These are phyloP conservation scores for Afroboletus lepidellus DNA, from an alignment of 1,284 basidiomycete species.

Conservation along the genomic window DNA sequence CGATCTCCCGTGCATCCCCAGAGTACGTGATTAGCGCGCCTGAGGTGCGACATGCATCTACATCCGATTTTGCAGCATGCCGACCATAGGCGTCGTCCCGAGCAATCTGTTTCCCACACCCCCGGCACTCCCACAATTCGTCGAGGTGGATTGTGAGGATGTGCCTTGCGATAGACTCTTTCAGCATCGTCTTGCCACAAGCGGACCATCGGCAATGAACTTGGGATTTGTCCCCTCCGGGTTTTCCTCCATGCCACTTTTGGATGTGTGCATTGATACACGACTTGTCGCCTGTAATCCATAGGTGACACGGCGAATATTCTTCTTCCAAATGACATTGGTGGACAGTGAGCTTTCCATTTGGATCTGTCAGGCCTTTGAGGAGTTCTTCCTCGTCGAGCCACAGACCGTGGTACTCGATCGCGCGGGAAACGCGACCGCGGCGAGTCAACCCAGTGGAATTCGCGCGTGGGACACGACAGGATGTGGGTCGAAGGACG, in stretches of 20 bases:
- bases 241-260: constrained; percentile 18
- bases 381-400: constrained; percentile 18
- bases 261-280: constrained; percentile 18
- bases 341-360: constrained; percentile 7
- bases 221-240: constrained; percentile 2
- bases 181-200: constrained; percentile 16
- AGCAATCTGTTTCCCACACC: neutral
- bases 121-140: neutral
- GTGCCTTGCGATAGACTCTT: constrained; percentile 21
- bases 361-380: neutral
- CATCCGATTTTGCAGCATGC: constrained; percentile 5
- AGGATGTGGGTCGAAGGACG: neutral
- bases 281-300: constrained; percentile 21
- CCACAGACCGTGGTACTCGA: constrained; percentile 7
- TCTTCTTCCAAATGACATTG: constrained; percentile 15
- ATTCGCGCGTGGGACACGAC: neutral
- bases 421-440: neutral
- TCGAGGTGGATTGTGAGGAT: constrained; percentile 13
- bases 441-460: neutral
- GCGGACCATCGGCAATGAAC: constrained; percentile 13
- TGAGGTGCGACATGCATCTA: constrained; percentile 9
- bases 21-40: constrained; percentile 10
- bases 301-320: constrained; percentile 11
- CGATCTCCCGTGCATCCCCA: neutral
- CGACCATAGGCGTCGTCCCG: constrained; percentile 8